Base-by-base conservation (phyloP, 139 green algal genomes). In the Mychonastes homosphaera region DNA sequence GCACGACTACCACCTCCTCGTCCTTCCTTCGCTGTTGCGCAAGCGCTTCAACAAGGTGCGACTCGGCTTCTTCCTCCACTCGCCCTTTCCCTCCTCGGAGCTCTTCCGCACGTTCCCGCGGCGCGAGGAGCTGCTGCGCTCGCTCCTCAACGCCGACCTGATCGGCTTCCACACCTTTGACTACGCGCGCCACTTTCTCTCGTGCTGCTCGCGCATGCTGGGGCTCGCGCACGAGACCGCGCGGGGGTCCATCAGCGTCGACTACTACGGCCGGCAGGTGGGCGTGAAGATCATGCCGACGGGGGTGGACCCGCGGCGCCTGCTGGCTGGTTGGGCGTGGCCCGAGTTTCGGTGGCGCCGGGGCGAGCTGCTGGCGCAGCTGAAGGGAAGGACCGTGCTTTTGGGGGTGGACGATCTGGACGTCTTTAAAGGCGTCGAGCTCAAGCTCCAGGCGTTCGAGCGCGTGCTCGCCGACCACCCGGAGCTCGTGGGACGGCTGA, bases 111-210 rank as follows among this genome's bases (percentile, higher is more conserved):
- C 89, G n/a, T 94, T 94, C 62, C 87, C 89, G 23, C 87, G 87
- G 64, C 63, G 91, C 0, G 88, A 96, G 47, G 88, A 97, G 72
- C 69, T 98, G 58, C 70, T 97, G 50, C 80, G 91, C 21, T 86
- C 79, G 21, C 64, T 98, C 67, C 84, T 98, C 16, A 97, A 96
- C 58, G 84, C 86, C 0, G 91, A 97, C 73, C 56, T 97, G 12
- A 86, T 98, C 35, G 88, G 87, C 34, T 98, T 98, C 74, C 91
- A 98, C 76, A 97, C 88, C 1, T 98, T 96, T 77, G 91, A 98
- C 76, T 98, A 98, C 74, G 91, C 91, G 53, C 78, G 91, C 7
- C 91, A 98, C 80, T 98, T 98, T 64, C 76, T 98, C 63, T 95
- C 84, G 9, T 96, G 87, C 75, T 94, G 82, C 70, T 84, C 73